phyloP scores from a whole-genome alignment of 352 stramenopile genomes.

The Globisporangium abappressorium region DNA sequence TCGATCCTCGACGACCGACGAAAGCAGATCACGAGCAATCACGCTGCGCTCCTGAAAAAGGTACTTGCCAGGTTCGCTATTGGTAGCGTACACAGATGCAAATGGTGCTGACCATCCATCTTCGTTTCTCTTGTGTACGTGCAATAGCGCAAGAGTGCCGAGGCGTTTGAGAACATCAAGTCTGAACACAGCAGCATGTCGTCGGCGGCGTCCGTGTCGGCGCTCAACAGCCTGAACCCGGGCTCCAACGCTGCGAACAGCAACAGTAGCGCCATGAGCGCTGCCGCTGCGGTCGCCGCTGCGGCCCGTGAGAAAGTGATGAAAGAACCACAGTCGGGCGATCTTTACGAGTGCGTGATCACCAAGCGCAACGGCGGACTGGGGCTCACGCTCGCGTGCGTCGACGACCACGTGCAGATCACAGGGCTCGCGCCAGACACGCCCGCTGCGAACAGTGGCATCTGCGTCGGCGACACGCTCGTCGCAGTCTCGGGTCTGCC shows the following conservation, averaged over 20 bases:
- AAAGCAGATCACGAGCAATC: conserved; percentile 19
- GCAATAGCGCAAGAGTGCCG: conserved; percentile 47
- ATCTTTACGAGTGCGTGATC: conserved; percentile 85
- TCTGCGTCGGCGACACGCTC: conserved; percentile 76
- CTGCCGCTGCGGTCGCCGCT: conserved; percentile 25
- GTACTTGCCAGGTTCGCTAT: conserved; percentile 8
- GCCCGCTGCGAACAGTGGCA: conserved; percentile 64
- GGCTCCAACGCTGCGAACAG: conserved; percentile 27
- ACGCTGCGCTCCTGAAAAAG: conserved; percentile 33
- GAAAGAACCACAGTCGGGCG: conserved; percentile 76
- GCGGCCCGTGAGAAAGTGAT: conserved; percentile 74
- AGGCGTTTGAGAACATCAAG: conserved; percentile 43
- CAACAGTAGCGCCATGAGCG: conserved; percentile 24
- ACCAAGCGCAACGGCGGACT: conserved; percentile 76
- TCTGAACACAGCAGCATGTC: conserved; percentile 21
- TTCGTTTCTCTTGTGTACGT: not conserved
- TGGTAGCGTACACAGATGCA: too few relatives aligned
- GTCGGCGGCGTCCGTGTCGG: conserved; percentile 16
- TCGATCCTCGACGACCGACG: conserved; percentile 27
- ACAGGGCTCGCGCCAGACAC: conserved; percentile 70
- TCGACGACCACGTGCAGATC: conserved; percentile 85
- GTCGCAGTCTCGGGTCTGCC: conserved; percentile 70
- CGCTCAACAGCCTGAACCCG: conserved; percentile 25
- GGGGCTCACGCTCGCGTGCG: conserved; percentile 70
- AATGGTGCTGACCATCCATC: not conserved